Base-by-base conservation (phyloP, 2,329 filamentous ascomycete species). In the Neophaeococcomyces aloes region DNA sequence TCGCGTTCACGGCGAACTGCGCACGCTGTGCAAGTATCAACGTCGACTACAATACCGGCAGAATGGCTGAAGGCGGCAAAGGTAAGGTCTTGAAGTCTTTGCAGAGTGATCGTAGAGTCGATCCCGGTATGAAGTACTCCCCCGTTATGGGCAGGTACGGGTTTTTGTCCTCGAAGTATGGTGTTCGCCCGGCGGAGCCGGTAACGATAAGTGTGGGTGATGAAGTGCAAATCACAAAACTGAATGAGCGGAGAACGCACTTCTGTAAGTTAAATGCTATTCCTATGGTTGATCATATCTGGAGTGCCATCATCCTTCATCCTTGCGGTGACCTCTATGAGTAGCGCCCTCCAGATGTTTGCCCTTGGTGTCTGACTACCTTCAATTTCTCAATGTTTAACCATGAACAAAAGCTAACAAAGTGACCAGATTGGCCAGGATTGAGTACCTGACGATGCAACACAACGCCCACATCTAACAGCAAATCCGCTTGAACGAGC, bases 81-180 rank as follows among this genome's bases (percentile, higher is more conserved):
- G 79, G 77, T n/a, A 66, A 64, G 30, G 70, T 83, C 13, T 64
- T 86, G 49, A 86, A 85, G 66, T 77, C 78, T 55, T 62, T 88
- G 54, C 78, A 79, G 71, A 72, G 69, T 40, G 79, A 86, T 60
- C 70, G 83, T 15, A 71, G 82, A 44, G 80, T 87, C 5, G 83
- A 88, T 56, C 50, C 59, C n/a, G 83, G 83, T 0, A 66, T 66
- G 27, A 82, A 76, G 57, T 85, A 76, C 59, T 75, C 72, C 47
- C 81, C 83, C 10, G 69, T 84, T 7, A 87, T 87, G 67, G 83
- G 83, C 7, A 69, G 81, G 34, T 86, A 86, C 62, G 79, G 72
- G 0, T 86, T 85, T 57, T 60, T 82, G 32, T 61, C 60, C 18
- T 32, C 17, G 47, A 42, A 14, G 51, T 48, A 41, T 34, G 44